Evolutionary conservation across 1,284 basidiomycete species (phyloP).

Genomic region (Schizopora paradoxa): DNA sequence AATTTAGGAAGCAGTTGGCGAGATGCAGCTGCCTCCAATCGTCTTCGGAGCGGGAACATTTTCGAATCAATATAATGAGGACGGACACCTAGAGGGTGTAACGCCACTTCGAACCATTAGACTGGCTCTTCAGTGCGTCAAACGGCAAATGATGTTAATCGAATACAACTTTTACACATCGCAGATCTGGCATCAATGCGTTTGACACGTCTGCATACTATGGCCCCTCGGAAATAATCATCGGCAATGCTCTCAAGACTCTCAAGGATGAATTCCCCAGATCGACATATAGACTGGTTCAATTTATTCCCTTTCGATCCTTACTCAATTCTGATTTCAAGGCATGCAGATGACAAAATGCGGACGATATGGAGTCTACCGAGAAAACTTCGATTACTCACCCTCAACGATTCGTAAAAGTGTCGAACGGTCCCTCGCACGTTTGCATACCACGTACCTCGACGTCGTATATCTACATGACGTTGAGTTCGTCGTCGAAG

Average conservation of each 20-base stretch:
- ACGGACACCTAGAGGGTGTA: constrained; percentile 31
- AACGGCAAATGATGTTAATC: neutral
- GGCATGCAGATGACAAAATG: constrained; percentile 83
- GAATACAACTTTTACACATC: constrained; percentile 3
- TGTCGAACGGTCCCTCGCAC: constrained; percentile 65
- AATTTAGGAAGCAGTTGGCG: constrained; percentile 27
- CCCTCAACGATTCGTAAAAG: constrained; percentile 65
- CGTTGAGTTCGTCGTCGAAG: constrained; percentile 78
- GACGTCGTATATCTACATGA: constrained; percentile 92
- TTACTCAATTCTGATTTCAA: neutral
- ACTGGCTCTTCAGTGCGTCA: constrained; percentile 66
- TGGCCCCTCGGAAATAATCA: constrained; percentile 83
- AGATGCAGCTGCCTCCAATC: constrained; percentile 42
- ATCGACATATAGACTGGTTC: constrained; percentile 70
- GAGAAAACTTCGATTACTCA: constrained; percentile 73
- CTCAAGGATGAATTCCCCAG: constrained; percentile 73
- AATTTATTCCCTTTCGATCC: constrained; percentile 17
- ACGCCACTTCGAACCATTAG: constrained; percentile 69
- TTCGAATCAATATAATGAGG: constrained; percentile 67
- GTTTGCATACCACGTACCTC: constrained; percentile 78
- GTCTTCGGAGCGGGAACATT: constrained; percentile 70
- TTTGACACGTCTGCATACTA: constrained; percentile 93
- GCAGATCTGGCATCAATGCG: constrained; percentile 81
- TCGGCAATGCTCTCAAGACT: constrained; percentile 70
- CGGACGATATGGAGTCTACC: constrained; percentile 72